Evolutionary conservation across 208 protist species (phyloP), one percentile per base, ranked within the genome.

Genomic region (Acanthamoeba polyphaga): DNA sequence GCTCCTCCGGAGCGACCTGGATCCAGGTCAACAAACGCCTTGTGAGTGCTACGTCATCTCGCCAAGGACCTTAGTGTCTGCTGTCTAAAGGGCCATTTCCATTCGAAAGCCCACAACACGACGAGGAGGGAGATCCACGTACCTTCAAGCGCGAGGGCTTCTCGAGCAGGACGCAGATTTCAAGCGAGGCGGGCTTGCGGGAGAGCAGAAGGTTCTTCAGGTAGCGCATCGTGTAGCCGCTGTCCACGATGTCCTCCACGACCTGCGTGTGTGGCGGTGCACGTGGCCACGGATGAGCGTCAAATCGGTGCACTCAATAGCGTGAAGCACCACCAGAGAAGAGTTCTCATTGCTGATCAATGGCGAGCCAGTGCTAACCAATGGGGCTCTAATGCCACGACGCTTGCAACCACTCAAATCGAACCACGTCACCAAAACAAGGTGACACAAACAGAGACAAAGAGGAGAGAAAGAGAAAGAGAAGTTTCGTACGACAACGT

Each of bases 161-260:
- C 85, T 72, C 24, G 3, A 92, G 85, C 17, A 92, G 85, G 32
- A 92, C 85, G 85, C 85, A 92, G 22, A 66, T 74, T 60, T 92
- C 85, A 1, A 92, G 60, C 32, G 85, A 92, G 58, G 85, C 85
- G 60, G 85, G 85, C 53, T 92, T 92, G 32, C 85, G 85, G 13
- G 85, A 92, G 58, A 66, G 85, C 7, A 92, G 85, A 9, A 92
- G 85, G 24, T 92, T 66, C 85, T 74, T 92, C 27, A 92, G 85
- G 60, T 92, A 92, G 29, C 62, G 51, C 60, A 92, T 66, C 27
- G 85, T 92, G 85, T 92, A 92, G 27, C 85, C 85, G 58, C 85
- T 92, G 85, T 92, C 85, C 3, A 92, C 85, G 85, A 92, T 92
- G 60, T 92, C 85, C 62, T 92, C 85, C 51, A 92, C 85, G 10